Evolutionary conservation across 1,284 basidiomycete genomes (phyloP), one percentile per base, ranked within the genome.

Genomic region (Ceratobasidium sp.): DNA sequence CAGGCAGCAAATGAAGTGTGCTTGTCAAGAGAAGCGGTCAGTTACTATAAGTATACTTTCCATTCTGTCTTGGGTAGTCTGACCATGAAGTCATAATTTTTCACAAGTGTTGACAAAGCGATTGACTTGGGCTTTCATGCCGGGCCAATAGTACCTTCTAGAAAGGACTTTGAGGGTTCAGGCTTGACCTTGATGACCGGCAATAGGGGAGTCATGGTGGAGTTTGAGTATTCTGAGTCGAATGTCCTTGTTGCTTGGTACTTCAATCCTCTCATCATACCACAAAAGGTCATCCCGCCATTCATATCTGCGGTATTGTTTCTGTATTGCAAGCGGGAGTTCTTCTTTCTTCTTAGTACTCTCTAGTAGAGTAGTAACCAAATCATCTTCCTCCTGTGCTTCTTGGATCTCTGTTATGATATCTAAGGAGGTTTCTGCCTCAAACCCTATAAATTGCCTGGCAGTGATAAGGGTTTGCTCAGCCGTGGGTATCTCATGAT

Each of bases 61-160:
- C 77, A 73, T 84, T 1, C 81, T 82, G 0, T 79, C 60, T 18
- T 20, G 3, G 85, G 86, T 0, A 86, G 81, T 23, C 82, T 78
- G n/a, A 80, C 81, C 55, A 87, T 85, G 77, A 83, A 80, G 77
- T 87, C 85, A 82, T 85, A 83, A 0, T 84, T 83, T 28, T 3
- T 81, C 75, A 76, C 84, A 84, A n/a, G 63, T 55, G 12, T 61
- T 46, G 9, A 81, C 78, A 70, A 82, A 83, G 28, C 69, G 33
- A 33, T 33, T 33, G 33, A 33, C 33, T 33, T 33, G 33, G 33
- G 33, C 33, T 33, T 33, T 33, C 69, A 81, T 77, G 40, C 44
- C 18, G 13, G 80, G 80, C 81, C 81, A 82, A 46, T 58, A 81
- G 71, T 77, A 80, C 15, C 64, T 40, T n/a, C 72, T 26, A 15